phyloP scores from a whole-genome alignment of 441 rosid species.

The Metrosideros polymorpha region DNA sequence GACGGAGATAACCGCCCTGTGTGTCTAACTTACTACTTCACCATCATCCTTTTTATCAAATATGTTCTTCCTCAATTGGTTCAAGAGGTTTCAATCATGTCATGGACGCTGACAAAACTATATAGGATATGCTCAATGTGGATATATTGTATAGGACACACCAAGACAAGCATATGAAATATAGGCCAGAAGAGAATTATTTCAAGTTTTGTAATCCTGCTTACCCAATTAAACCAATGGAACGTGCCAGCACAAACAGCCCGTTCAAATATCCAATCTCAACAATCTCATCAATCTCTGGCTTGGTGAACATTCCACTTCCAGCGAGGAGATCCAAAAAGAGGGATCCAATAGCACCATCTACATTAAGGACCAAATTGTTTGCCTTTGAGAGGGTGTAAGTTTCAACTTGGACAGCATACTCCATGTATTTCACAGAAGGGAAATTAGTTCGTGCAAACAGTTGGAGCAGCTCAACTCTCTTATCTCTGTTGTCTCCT shows the following conservation, averaged over 20 bases:
- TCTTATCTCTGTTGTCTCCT: constrained; percentile 92
- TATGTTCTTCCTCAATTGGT: not conserved
- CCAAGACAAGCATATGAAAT: not conserved
- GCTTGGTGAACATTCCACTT: constrained; percentile 89
- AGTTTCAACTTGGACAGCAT: constrained; percentile 83
- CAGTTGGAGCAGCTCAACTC: constrained; percentile 82
- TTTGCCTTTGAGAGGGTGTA: constrained; percentile 89
- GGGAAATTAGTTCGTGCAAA: constrained; percentile 89
- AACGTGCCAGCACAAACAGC: constrained; percentile 77
- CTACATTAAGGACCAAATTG: constrained; percentile 79
- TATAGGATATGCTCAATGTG: not conserved
- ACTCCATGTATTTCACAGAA: constrained; percentile 89
- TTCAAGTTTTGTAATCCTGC: not conserved
- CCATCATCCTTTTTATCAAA: not conserved
- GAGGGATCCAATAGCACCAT: constrained; percentile 90
- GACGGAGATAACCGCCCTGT: not conserved
- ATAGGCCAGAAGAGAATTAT: not conserved
- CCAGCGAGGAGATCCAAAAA: constrained; percentile 95
- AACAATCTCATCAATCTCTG: constrained; percentile 83
- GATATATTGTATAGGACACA: not conserved
- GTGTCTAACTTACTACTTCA: not conserved
- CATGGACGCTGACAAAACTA: not conserved
- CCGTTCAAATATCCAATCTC: constrained; percentile 87
- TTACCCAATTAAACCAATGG: constrained; percentile 87
- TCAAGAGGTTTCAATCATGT: not conserved